A percentile compares a stretch with the other conserved stretches of the same genome.
Evolutionary conservation across 129 eudicot genomes (phyloP).

Genomic region (Helichrysum umbraculigerum): DNA sequence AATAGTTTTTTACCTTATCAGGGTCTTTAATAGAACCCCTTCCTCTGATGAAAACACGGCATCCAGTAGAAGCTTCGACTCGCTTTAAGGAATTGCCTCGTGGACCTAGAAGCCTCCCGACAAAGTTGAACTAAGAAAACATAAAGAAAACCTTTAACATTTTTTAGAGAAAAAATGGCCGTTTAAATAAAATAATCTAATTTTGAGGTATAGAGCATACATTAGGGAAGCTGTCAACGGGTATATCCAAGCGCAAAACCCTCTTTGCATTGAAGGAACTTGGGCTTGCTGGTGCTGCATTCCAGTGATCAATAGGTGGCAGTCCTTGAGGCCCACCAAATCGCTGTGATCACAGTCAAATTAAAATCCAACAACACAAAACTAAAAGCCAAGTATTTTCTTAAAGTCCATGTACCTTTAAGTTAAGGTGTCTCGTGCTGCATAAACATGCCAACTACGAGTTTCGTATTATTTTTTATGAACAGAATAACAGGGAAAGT

Average conservation of each 20-base stretch:
- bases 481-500: not conserved
- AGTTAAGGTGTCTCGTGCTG: not conserved
- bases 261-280: constrained; percentile 68
- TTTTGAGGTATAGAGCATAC: constrained; percentile 43
- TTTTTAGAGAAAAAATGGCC: not conserved
- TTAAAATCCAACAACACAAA: not conserved
- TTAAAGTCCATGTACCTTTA: not conserved
- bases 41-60: constrained; percentile 89
- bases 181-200: not conserved
- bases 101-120: constrained; percentile 86
- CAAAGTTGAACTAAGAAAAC: constrained; percentile 69
- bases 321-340: constrained; percentile 63
- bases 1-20: constrained; percentile 53
- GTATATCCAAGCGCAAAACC: constrained; percentile 80
- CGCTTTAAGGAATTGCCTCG: constrained; percentile 92
- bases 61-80: constrained; percentile 90
- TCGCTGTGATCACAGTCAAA: constrained; percentile 41
- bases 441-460: not conserved
- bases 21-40: constrained; percentile 88
- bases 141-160: constrained; percentile 8
- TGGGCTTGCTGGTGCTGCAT: constrained; percentile 70
- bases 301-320: constrained; percentile 71
- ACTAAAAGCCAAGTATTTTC: not conserved
- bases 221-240: constrained; percentile 79
- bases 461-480: not conserved